Conservation (phyloP, 2,329 filamentous ascomycete genomes). For the Penicillium decumbens region DNA sequence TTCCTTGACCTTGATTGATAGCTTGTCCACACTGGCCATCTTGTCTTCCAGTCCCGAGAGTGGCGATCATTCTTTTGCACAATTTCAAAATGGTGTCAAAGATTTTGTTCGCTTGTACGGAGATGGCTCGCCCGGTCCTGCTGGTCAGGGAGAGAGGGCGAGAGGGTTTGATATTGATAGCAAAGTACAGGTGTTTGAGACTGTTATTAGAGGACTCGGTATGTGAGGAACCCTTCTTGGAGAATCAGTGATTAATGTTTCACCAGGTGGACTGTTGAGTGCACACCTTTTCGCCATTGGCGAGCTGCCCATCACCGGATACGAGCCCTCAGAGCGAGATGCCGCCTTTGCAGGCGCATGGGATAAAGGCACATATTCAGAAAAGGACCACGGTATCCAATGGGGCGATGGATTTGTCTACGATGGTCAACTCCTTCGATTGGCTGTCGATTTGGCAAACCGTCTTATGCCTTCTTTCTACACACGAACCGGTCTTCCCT, state of each 20-base stretch:
- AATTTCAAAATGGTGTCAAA: conserved; percentile 77
- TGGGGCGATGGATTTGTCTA: conserved; percentile 80
- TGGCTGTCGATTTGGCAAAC: conserved; percentile 79
- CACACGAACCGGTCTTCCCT: conserved; percentile 84
- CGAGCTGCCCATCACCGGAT: conserved; percentile 79
- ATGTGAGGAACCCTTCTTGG: conserved; percentile 6
- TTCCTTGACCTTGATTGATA: conserved; percentile 91
- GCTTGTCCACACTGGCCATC: conserved; percentile 87
- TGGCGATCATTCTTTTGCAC: conserved; percentile 58
- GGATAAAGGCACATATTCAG: conserved; percentile 32
- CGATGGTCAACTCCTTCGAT: conserved; percentile 81
- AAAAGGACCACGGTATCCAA: conserved; percentile 46
- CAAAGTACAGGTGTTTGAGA: conserved; percentile 98
- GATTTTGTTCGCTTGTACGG: conserved; percentile 78
- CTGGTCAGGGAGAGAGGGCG: conserved; percentile 66
- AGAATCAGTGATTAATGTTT: conserved; percentile 3
- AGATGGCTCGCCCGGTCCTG: conserved; percentile 66
- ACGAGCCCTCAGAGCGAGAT: conserved; percentile 51
- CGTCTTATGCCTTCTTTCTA: conserved; percentile 88
- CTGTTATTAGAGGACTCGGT: conserved; percentile 76
- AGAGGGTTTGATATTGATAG: conserved; percentile 91
- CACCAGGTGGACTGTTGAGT: conserved; percentile 72
- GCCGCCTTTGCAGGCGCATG: conserved; percentile 39
- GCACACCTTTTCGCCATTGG: conserved; percentile 91
- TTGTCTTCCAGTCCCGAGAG: conserved; percentile 62